Evolutionary conservation across 2,329 filamentous ascomycete species (phyloP), one percentile per base, ranked within the genome.

Genomic region (Cercospora sp.): DNA sequence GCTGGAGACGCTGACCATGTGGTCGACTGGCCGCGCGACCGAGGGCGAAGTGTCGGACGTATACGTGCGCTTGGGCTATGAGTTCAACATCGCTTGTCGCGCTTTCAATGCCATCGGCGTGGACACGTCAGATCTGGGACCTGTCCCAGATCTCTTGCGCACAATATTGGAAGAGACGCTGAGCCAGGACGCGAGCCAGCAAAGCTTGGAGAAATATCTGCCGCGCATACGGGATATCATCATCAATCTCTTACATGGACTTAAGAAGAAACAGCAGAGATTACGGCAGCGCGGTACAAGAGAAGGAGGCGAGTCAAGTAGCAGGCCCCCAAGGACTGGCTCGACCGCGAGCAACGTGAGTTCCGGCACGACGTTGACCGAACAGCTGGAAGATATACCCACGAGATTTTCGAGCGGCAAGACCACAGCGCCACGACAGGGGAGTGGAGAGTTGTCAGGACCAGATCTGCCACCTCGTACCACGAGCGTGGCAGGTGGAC

Each of bases 31-130:
- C 70, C 90, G 91, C 75, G 94, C 95, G 65, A 94, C 93, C 71
- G 95, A 99, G 81, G 91, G 90, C 70, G 92, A 98, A 79, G 95
- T 99, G 68, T 98, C 95, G 12, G 95, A 99, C 79, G 95, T 99
- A 74, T 99, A 99, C 79, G 95, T 99, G 69, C 91, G 95, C 69
- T 84, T 99, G 70, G 95, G 95, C 58, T 99, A 99, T 81, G 95
- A 99, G 81, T 99, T 99, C 86, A 99, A 99, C 81, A 95, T 99
- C 84, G 95, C 95, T 30, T 98, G 94, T 80, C 91, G 95, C 66
- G 94, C 95, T 70, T 99, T 99, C 81, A 93, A 92, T 76, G 93
- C 94, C 67, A 99, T 99, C 77, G 95, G 96, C 70, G 95, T 99
- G 71, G 95, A 99, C 76, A 97, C 94, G 1, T 88, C 89, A 28